Conservation (phyloP, 225 moss, liverwort and hornwort genomes). For the Takakia lepidozioides region DNA sequence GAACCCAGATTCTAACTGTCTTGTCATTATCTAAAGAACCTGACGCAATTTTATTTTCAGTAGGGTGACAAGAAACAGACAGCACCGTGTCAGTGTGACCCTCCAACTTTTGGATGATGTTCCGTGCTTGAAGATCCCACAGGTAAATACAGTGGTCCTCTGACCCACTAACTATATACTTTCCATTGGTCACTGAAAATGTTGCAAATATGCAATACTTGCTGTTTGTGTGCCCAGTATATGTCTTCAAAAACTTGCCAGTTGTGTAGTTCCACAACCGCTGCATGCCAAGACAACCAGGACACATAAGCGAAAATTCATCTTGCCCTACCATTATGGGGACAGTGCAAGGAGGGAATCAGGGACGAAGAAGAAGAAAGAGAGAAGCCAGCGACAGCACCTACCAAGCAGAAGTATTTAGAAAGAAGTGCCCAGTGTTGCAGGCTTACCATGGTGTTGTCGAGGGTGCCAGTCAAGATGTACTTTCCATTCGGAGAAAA, state of each 20-base stretch:
- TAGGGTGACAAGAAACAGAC: slow-evolving; percentile 83
- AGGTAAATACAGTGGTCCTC: slow-evolving; percentile 84
- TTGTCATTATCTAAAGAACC: slow-evolving; percentile 69
- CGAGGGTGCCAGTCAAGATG: slow-evolving; percentile 86
- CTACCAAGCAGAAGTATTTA: too few relatives aligned
- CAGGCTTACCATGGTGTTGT: slow-evolving; percentile 71
- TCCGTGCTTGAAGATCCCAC: slow-evolving; percentile 85
- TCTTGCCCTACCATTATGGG: too few relatives aligned
- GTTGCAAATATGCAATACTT: slow-evolving; percentile 95
- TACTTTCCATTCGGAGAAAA: slow-evolving; percentile 97
- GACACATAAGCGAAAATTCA: too few relatives aligned
- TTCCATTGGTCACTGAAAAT: slow-evolving; percentile 96
- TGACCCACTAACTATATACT: slow-evolving; percentile 95
- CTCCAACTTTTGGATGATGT: slow-evolving; percentile 80
- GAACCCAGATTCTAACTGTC: slow-evolving; percentile 84
- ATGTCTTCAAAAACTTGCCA: slow-evolving; percentile 84
- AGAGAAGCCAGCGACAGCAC: too few relatives aligned
- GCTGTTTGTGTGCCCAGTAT: slow-evolving; percentile 73
- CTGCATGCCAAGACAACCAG: too few relatives aligned
- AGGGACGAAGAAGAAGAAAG: too few relatives aligned
- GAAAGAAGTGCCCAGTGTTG: too few relatives aligned
- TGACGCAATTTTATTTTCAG: slow-evolving; percentile 91
- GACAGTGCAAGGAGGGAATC: too few relatives aligned
- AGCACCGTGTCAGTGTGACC: slow-evolving; percentile 85
- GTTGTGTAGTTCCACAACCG: slow-evolving; percentile 88